A percentile compares a stretch with the other conserved stretches of the same genome.
Conservation (phyloP, 345 rosid species). For the Eucalyptus polyanthemos region DNA sequence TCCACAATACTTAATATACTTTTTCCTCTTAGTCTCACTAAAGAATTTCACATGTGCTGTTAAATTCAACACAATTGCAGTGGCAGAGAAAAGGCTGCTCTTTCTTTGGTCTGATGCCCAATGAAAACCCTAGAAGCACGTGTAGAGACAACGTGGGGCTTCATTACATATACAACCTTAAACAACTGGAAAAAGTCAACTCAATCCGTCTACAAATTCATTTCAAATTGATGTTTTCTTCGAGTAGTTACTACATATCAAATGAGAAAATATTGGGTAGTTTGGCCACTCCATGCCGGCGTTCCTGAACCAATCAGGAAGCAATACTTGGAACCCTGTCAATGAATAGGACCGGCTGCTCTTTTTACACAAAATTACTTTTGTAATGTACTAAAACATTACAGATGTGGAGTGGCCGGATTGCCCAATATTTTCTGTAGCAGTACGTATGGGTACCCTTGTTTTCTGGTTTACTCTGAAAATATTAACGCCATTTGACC, state of each 20-base stretch:
- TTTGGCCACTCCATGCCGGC: not conserved
- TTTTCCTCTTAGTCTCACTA: not conserved
- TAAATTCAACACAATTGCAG: not conserved
- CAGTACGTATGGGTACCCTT: not conserved
- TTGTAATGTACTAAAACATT: not conserved
- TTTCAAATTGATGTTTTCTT: not conserved
- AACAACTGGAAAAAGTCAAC: not conserved
- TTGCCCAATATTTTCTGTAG: not conserved
- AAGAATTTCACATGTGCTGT: not conserved
- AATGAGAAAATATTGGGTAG: not conserved
- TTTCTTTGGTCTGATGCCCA: not conserved
- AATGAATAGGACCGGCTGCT: not conserved
- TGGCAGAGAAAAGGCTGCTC: not conserved
- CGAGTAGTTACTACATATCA: not conserved
- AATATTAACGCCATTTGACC: not conserved
- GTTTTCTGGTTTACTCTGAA: not conserved
- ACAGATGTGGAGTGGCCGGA: not conserved
- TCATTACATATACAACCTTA: not conserved
- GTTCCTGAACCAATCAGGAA: not conserved
- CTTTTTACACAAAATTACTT: not conserved
- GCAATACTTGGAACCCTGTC: not conserved
- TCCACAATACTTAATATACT: not conserved
- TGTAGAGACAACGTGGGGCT: not conserved
- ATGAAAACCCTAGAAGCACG: not conserved
- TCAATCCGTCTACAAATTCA: not conserved